phyloP scores from a whole-genome alignment of 148 eudicot genomes.

The Polygonum maritimum region DNA sequence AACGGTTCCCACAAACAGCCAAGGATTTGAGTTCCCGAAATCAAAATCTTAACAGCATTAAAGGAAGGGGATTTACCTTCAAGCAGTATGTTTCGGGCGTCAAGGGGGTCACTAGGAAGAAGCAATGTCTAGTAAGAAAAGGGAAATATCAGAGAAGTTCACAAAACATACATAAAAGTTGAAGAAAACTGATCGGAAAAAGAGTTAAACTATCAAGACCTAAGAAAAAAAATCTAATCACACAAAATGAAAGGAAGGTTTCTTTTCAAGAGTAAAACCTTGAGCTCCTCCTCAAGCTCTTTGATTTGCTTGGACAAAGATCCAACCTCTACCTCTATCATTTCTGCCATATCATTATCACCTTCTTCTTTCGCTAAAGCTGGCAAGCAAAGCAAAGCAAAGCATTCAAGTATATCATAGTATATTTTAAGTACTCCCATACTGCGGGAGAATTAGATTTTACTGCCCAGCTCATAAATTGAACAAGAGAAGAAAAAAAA shows the following conservation, averaged over 20 bases:
- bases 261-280: slow-evolving; percentile 36
- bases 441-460: not conserved
- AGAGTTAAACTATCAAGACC: slow-evolving; percentile 1
- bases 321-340: slow-evolving; percentile 77
- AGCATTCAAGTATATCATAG: not conserved
- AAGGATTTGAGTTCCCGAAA: not conserved
- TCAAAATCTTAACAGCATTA: not conserved
- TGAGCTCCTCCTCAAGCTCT: slow-evolving; percentile 73
- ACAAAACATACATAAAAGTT: not conserved
- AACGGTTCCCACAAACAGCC: not conserved
- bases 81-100: slow-evolving; percentile 85
- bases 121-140: slow-evolving; percentile 48
- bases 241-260: not conserved
- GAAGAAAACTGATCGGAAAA: not conserved
- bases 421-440: not conserved
- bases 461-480: too few species aligned
- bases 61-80: slow-evolving; percentile 47
- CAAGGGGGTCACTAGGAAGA: slow-evolving; percentile 92
- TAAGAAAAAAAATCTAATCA: slow-evolving; percentile 4
- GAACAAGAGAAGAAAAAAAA: slow-evolving; percentile 10
- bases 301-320: slow-evolving; percentile 47
- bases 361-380: slow-evolving; percentile 73
- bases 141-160: slow-evolving; percentile 10
- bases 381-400: slow-evolving; percentile 17
- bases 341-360: slow-evolving; percentile 86